phyloP scores from a whole-genome alignment of 2,329 filamentous ascomycete genomes.

The Microdochium paspali region DNA sequence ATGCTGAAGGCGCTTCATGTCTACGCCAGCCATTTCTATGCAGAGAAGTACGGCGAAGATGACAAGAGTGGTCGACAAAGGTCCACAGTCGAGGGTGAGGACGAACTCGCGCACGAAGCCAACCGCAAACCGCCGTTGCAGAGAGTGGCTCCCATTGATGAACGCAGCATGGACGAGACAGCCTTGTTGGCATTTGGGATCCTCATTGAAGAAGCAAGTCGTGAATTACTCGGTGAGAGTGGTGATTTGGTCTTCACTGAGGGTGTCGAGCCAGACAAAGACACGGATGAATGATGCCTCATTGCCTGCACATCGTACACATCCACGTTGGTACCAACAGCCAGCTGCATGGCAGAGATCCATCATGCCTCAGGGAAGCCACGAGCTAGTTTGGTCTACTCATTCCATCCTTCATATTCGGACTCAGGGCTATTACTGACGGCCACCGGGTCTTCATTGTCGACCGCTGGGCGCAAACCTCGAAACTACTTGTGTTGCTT shows the following conservation, averaged over 20 bases:
- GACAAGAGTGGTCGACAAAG: conserved; percentile 1
- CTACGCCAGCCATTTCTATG: conserved; percentile 60
- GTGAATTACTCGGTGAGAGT: conserved; percentile 48
- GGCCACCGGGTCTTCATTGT: no score
- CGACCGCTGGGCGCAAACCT: no score
- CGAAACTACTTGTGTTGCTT: no score
- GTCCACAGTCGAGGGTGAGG: conserved; percentile 3
- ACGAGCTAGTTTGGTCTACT: no score
- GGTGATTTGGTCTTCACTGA: conserved; percentile 69
- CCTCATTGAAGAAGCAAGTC: conserved; percentile 60
- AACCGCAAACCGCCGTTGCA: not conserved
- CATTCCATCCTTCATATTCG: no score
- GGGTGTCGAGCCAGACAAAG: conserved; percentile 23
- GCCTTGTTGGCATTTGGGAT: conserved; percentile 68
- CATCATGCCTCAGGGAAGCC: not conserved
- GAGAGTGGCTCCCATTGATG: conserved; percentile 23
- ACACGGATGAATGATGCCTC: not conserved
- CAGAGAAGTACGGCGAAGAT: conserved; percentile 1
- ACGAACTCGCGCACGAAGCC: conserved; percentile 6
- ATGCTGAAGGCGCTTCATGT: conserved; percentile 59
- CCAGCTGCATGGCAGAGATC: no score
- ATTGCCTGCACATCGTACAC: not conserved
- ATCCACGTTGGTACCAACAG: no score
- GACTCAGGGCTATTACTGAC: no score
- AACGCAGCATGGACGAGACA: conserved; percentile 66